Evolutionary conservation across 495 filamentous ascomycete species (phyloP).

Genomic region (Friedmanniomyces simplex): DNA sequence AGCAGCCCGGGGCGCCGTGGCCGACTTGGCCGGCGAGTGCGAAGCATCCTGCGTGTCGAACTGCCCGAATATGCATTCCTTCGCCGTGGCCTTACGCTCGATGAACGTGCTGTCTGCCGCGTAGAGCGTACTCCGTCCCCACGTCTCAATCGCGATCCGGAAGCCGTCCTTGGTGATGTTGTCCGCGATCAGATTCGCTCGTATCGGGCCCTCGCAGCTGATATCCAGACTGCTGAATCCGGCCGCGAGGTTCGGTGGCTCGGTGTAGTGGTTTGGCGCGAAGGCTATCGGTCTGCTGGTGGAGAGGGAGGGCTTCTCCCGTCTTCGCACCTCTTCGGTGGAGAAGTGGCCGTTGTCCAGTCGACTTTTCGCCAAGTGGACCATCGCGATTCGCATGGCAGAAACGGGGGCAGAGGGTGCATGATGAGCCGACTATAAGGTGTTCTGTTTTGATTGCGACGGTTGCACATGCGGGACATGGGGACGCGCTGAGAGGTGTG

Average conservation of each 20-base stretch:
- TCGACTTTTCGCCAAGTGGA: conserved; percentile 7
- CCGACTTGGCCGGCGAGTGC: background rate
- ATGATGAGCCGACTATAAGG: background rate
- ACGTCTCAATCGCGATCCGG: conserved; percentile 12
- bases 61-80: conserved; percentile 14
- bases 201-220: conserved; percentile 2
- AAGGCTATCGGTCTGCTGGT: conserved; percentile 15
- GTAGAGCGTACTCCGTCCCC: conserved; percentile 8
- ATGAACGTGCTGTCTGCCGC: conserved; percentile 12
- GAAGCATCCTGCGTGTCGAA: conserved; percentile 1
- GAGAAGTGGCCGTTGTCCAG: conserved; percentile 16
- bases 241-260: conserved; percentile 16
- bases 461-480: background rate
- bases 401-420: background rate
- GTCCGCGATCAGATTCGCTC: conserved; percentile 16
- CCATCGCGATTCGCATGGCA: conserved; percentile 3
- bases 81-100: conserved; percentile 12
- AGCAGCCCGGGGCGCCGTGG: background rate
- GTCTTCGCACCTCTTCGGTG: conserved; percentile 7
- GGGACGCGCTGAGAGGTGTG: background rate
- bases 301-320: background rate
- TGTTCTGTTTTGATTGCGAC: background rate
- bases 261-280: conserved; percentile 9
- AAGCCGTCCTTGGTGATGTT: conserved; percentile 8
- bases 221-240: conserved; percentile 16